A percentile compares a stretch with the other conserved stretches of the same genome.
These are phyloP conservation scores for Sequoiadendron giganteum DNA, from an alignment of 75 land plant genomes.

Conservation along the genomic window DNA sequence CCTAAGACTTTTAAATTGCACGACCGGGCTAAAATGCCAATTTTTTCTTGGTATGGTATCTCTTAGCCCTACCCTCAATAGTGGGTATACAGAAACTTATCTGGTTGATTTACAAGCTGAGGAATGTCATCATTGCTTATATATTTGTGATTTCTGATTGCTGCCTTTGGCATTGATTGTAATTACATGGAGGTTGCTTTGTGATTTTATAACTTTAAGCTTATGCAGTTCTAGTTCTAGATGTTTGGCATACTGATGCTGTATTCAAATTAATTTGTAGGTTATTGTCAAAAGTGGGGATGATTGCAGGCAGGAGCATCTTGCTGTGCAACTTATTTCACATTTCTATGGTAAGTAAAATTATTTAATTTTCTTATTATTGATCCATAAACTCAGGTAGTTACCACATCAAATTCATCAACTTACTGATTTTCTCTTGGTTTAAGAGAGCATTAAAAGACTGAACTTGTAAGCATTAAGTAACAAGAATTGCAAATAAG, in stretches of 20 bases:
- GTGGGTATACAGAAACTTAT: not conserved
- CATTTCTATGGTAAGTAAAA: constrained; percentile 86
- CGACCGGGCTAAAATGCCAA: not conserved
- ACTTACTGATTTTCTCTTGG: not conserved
- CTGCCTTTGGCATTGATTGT: not conserved
- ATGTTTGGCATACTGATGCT: not conserved
- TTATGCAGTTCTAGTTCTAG: not conserved
- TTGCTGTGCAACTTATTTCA: constrained; percentile 95
- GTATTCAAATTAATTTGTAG: constrained; percentile 31
- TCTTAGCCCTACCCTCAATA: not conserved
- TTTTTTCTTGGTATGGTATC: not conserved
- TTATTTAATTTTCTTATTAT: not conserved
- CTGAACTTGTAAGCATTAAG: not conserved
- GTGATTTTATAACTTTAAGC: not conserved
- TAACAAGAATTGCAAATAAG: not conserved
- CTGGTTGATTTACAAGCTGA: not conserved
- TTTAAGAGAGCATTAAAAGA: not conserved
- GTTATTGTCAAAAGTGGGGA: constrained; percentile 99
- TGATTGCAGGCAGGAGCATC: constrained; percentile 99
- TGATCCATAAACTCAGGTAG: too few relatives aligned
- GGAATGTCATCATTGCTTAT: not conserved
- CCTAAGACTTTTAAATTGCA: not conserved
- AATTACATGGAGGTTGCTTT: not conserved
- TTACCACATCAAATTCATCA: too few relatives aligned
- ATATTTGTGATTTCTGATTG: not conserved